Percentiles rank a stretch among this genome's conserved stretches.
Conservation (phyloP, 371 early-diverging fungal genomes). For the Lichtheimia hyalospora region DNA sequence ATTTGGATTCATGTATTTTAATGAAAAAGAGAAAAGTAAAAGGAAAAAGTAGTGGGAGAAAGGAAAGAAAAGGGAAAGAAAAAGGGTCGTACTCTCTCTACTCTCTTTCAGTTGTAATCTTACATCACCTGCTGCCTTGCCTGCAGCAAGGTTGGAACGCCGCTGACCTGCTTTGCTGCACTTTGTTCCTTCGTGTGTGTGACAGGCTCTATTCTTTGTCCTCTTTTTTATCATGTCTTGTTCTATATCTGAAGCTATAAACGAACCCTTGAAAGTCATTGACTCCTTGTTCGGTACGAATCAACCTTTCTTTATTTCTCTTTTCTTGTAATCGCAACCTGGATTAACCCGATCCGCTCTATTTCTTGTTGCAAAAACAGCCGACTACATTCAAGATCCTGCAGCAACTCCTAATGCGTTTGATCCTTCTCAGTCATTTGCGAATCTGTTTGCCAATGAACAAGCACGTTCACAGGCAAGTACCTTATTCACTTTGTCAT, state of each 20-base stretch:
- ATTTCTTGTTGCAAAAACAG: constrained; percentile 3
- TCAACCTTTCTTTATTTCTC: background rate
- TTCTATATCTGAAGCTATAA: constrained; percentile 9
- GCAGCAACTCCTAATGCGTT: constrained; percentile 11
- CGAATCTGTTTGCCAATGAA: constrained; percentile 11
- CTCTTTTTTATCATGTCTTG: constrained; percentile 2
- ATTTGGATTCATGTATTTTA: background rate
- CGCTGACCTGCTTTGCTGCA: background rate
- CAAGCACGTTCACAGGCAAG: constrained; percentile 20
- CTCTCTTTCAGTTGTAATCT: too few relatives aligned
- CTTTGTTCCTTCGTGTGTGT: constrained; percentile 1
- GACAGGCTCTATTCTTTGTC: constrained; percentile 10
- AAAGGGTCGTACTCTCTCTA: constrained; percentile 5
- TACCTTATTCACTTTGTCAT: background rate
- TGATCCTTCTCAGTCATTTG: constrained; percentile 21
- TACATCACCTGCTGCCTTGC: background rate
- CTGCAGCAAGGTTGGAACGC: constrained; percentile 2
- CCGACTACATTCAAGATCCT: constrained; percentile 14
- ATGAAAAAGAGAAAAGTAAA: constrained; percentile 10
- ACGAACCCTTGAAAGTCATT: constrained; percentile 11
- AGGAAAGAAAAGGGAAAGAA: constrained; percentile 2
- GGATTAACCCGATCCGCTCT: background rate
- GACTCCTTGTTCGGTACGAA: constrained; percentile 13
- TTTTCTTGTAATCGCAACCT: background rate
- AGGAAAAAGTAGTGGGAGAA: constrained; percentile 3